Conservation (phyloP, 2,329 filamentous ascomycete genomes). For the Hirsutella minnesotensis region DNA sequence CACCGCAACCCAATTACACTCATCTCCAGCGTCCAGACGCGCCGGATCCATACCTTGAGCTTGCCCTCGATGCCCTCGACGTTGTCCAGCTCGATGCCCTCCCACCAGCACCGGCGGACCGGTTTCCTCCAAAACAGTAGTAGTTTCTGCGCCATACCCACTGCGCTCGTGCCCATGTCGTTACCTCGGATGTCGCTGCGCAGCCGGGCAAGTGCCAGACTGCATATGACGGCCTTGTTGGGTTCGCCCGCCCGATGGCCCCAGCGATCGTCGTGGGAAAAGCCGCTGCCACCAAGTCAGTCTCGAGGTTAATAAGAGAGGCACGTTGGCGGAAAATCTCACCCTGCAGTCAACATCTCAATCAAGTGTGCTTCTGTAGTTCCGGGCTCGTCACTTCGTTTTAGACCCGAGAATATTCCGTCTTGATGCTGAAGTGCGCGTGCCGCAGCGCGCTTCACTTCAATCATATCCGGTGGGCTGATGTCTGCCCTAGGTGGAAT, state of each 20-base stretch:
- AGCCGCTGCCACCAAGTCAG: conserved; percentile 61
- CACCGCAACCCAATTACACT: conserved; percentile 68
- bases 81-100: conserved; percentile 81
- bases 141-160: conserved; percentile 97
- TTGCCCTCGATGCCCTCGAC: conserved; percentile 85
- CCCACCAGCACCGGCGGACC: conserved; percentile 96
- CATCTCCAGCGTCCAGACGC: conserved; percentile 99
- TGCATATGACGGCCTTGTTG: conserved; percentile 97
- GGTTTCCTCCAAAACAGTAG: conserved; percentile 97
- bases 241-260: conserved; percentile 95
- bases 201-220: conserved; percentile 81
- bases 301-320: background rate
- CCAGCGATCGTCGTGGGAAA: conserved; percentile 92
- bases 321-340: conserved; percentile 20
- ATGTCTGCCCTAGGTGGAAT: conserved; percentile 84
- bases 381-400: conserved; percentile 89
- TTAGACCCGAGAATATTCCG: conserved; percentile 90
- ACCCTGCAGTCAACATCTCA: conserved; percentile 98
- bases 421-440: conserved; percentile 77
- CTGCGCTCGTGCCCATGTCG: conserved; percentile 62
- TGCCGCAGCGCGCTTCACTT: conserved; percentile 87
- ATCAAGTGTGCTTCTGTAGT: conserved; percentile 97
- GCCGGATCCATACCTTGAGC: conserved; percentile 94
- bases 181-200: conserved; percentile 84
- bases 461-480: conserved; percentile 80